These are phyloP conservation scores for Hymenoscyphus fructigenus DNA, from an alignment of 2,329 filamentous ascomycete genomes.

Conservation along the genomic window DNA sequence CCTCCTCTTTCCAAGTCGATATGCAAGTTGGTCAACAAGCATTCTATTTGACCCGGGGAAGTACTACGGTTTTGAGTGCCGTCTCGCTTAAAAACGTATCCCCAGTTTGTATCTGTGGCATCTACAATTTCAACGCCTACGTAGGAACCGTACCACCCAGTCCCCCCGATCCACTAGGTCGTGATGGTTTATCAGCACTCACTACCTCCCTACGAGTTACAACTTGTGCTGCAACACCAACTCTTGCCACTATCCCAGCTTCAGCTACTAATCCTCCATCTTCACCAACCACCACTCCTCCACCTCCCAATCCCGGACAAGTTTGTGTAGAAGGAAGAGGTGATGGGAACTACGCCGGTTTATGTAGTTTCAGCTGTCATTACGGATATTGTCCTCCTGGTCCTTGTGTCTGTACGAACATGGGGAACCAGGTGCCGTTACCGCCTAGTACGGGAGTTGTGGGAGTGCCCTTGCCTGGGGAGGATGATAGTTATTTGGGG, in stretches of 20 bases:
- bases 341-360: not conserved
- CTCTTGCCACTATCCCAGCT: slow-evolving; percentile 29
- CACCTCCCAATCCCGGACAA: not conserved
- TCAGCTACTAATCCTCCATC: not conserved
- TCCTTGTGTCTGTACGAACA: not conserved
- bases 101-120: slow-evolving; percentile 24
- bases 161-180: slow-evolving; percentile 29
- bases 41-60: slow-evolving; percentile 22
- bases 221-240: slow-evolving; percentile 36
- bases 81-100: slow-evolving; percentile 23
- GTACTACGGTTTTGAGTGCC: slow-evolving; percentile 19
- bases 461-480: not conserved
- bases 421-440: not conserved
- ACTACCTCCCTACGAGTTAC: slow-evolving; percentile 33
- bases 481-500: not conserved
- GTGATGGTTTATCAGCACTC: slow-evolving; percentile 32
- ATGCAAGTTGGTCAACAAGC: slow-evolving; percentile 27
- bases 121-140: slow-evolving; percentile 32
- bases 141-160: slow-evolving; percentile 25
- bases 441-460: not conserved
- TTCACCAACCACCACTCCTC: not conserved
- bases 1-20: slow-evolving; percentile 21
- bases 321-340: not conserved
- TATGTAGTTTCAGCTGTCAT: not conserved
- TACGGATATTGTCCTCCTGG: not conserved